Evolutionary conservation across 1,139 yeast species (phyloP).

Genomic region (Candida dubliniensis): DNA sequence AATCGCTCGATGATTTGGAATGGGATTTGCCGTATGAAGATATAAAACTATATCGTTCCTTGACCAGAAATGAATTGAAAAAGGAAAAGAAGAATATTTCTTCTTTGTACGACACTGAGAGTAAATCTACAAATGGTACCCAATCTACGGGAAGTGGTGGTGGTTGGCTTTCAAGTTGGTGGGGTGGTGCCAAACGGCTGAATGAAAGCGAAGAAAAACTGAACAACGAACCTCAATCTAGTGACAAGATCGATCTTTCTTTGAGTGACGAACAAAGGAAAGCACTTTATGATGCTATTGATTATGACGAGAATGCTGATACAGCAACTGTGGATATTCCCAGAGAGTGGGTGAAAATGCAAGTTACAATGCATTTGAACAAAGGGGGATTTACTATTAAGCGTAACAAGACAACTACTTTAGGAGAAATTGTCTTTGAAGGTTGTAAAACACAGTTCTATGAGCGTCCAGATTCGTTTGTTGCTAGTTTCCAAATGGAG

Average conservation of each 20-base stretch:
- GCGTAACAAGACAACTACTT: conserved; percentile 38
- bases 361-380: conserved; percentile 64
- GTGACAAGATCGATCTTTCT: conserved; percentile 35
- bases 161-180: conserved; percentile 66
- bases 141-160: conserved; percentile 13
- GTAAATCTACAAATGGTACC: conserved; percentile 14
- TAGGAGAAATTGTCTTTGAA: conserved; percentile 81
- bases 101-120: conserved; percentile 11
- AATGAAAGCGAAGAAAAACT: conserved; percentile 5
- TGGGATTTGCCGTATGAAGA: conserved; percentile 68
- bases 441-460: conserved; percentile 74
- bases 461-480: conserved; percentile 78
- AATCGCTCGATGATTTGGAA: conserved; percentile 56
- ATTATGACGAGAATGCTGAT: conserved; percentile 72
- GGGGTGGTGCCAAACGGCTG: conserved; percentile 34
- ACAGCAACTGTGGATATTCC: conserved; percentile 66
- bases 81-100: conserved; percentile 43
- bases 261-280: conserved; percentile 65
- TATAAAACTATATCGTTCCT: conserved; percentile 77
- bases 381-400: conserved; percentile 76
- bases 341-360: conserved; percentile 66
- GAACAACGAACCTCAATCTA: conserved; percentile 8
- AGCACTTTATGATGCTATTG: conserved; percentile 92
- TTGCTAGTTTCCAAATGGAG: conserved; percentile 69
- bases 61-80: conserved; percentile 67